Evolutionary conservation across 2,329 filamentous ascomycete species (phyloP), one percentile per base, ranked within the genome.

Genomic region (Atkinsonella texensis): DNA sequence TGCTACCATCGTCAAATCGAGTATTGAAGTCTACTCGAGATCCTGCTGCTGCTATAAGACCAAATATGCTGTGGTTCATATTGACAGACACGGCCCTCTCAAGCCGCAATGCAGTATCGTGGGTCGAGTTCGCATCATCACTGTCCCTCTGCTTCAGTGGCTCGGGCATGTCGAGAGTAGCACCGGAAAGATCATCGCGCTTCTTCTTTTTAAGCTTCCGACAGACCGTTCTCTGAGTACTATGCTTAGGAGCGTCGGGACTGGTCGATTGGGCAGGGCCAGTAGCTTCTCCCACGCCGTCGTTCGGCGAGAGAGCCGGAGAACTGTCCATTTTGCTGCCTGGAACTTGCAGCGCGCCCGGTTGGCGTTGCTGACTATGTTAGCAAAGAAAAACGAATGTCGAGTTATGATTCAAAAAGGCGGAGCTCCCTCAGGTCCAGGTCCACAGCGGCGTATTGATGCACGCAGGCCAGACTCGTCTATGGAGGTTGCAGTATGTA

Each of bases 21-120:
- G 86, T 79, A 65, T 87, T 84, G 63, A 94, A 89, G 68, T 94
- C 85, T 49, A 86, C 83, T 53, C 81, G 82, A 32, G 88, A 90
- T 7, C 89, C 88, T 39, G 89, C 89, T 15, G 89, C 88, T 7
- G 90, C 87, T 58, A 97, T 90, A 69, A 97, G 80, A 50, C 89
- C 89, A 66, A 96, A 95, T 51, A 97, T 84, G 57, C 88, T 94
- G 73, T 95, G 90, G 67, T 95, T 93, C 83, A 95, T 88, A 62
- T 89, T 88, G 68, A 80, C 73, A 53, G 77, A 75, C 65, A 77
- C 72, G 56, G 74, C 70, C 13, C 71, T 68, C 39, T 68, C 70
- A 52, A 73, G 70, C 9, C 60, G 64, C 2, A 72, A 67, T 4
- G 68, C 57, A 43, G 74, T 68, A 39, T 76, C 73, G 39, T 52